Percentiles rank a stretch among this genome's conserved stretches.
These are phyloP conservation scores for Collybia sp. DNA, from an alignment of 768 basidiomycete species.

Conservation along the genomic window DNA sequence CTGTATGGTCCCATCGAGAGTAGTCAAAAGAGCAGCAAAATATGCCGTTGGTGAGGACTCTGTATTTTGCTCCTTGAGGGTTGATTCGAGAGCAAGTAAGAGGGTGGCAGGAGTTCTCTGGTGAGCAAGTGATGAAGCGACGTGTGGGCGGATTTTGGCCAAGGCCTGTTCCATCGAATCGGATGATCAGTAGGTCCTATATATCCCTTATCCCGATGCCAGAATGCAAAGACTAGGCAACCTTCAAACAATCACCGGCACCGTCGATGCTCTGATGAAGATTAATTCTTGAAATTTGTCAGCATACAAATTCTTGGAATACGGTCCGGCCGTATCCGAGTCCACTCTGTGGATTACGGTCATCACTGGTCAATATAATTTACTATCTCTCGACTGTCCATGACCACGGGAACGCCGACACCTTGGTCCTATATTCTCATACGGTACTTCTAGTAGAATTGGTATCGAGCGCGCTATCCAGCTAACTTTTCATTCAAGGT, in stretches of 20 bases:
- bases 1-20: conserved; percentile 73
- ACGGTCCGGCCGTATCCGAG: not conserved
- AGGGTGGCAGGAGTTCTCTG: conserved; percentile 89
- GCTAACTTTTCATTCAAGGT: conserved; percentile 25
- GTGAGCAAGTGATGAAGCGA: conserved; percentile 73
- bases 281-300: too few relatives aligned
- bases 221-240: too few relatives aligned
- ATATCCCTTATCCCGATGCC: too few relatives aligned
- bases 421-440: conserved; percentile 67
- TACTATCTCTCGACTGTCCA: too few relatives aligned
- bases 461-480: too few relatives aligned
- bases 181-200: not conserved
- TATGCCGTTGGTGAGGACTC: conserved; percentile 83
- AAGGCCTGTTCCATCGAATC: conserved; percentile 58
- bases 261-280: too few relatives aligned
- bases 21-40: conserved; percentile 87
- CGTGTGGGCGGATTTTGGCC: conserved; percentile 84
- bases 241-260: too few relatives aligned
- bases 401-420: conserved; percentile 24
- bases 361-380: not conserved
- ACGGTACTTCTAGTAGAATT: conserved; percentile 33
- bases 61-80: conserved; percentile 63
- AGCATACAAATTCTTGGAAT: not conserved
- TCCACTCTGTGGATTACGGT: conserved; percentile 3
- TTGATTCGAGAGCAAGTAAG: conserved; percentile 80